Percentiles rank a stretch among this genome's conserved stretches.
phyloP scores from a whole-genome alignment of 2,329 filamentous ascomycete species.

The Cercospora sp. region DNA sequence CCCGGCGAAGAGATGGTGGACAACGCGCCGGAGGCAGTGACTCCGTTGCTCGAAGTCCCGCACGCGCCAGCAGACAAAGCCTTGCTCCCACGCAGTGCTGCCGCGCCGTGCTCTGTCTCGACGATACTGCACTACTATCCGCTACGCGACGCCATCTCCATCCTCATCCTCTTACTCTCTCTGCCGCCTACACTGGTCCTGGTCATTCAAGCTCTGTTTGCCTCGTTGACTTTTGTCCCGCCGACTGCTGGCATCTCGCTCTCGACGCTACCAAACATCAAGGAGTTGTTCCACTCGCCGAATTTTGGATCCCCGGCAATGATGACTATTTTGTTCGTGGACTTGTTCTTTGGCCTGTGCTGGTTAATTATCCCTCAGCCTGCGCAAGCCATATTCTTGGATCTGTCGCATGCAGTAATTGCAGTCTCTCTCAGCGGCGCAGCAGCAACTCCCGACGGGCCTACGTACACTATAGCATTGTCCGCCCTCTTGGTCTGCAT shows the following conservation, averaged over 20 bases:
- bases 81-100: slow-evolving; percentile 62
- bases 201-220: slow-evolving; percentile 87
- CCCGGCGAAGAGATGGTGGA: slow-evolving; percentile 35
- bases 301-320: slow-evolving; percentile 77
- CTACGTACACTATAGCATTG: slow-evolving; percentile 69
- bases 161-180: slow-evolving; percentile 92
- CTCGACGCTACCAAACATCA: slow-evolving; percentile 73
- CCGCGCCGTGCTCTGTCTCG: slow-evolving; percentile 73
- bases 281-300: slow-evolving; percentile 87
- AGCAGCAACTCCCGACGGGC: slow-evolving; percentile 66
- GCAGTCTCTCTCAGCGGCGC: slow-evolving; percentile 87
- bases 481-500: slow-evolving; percentile 67
- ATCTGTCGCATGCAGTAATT: slow-evolving; percentile 90
- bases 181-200: slow-evolving; percentile 85
- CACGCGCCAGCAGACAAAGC: slow-evolving; percentile 45
- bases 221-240: slow-evolving; percentile 87
- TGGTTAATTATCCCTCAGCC: slow-evolving; percentile 89
- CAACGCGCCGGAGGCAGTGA: slow-evolving; percentile 35
- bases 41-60: slow-evolving; percentile 27
- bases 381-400: slow-evolving; percentile 82
- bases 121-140: slow-evolving; percentile 89
- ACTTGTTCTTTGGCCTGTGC: slow-evolving; percentile 73
- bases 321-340: slow-evolving; percentile 79
- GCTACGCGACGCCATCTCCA: slow-evolving; percentile 91
- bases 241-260: slow-evolving; percentile 65